Base-by-base conservation (phyloP, 495 filamentous ascomycete species). In the Bryoglossum gracile region DNA sequence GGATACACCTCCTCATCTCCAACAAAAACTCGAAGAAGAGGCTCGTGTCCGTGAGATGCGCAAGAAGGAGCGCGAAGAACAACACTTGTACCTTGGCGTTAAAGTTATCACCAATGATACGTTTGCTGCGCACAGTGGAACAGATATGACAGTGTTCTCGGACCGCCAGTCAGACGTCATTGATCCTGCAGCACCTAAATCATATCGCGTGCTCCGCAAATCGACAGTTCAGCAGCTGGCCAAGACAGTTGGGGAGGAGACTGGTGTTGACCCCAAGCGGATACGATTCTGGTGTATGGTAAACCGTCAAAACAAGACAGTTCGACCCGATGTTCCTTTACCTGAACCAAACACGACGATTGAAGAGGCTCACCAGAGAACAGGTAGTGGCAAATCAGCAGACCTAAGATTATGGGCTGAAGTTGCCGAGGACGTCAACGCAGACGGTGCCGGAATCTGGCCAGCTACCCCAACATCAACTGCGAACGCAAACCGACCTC, bases 301-400 rank as follows among this genome's bases (percentile, higher is more conserved):
- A 0, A 96, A 95, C 58, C 86, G 92, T 8, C 92, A 99, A 60
- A 99, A 99, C 62, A 95, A 95, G 68, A 97, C 92, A 0, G 83
- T 84, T 35, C 78, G 92, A 21, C 92, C 94, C 0, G 92, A 99
- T 61, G 80, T 85, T 39, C 86, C 89, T 3, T 77, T 97, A 40
- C 74, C 73, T 50, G 86, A 92, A 47, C 67, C 76, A 2, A 73
- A 81, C n/a, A 84, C 87, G 66, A 87, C 83, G 4, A 70, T 96
- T 13, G 91, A 95, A 59, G 86, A 94, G 36, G 84, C 85, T 48
- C 79, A 78, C 54, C 74, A 64, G 57, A 86, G 75, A 59, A 77
- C 49, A 59, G 23, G 67, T 0, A 65, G 68, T 0, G 88, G 82
- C 14, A 80, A 89, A 56, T 80, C 82, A 34, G 76, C 75, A 24